Base-by-base conservation (phyloP, 2,329 filamentous ascomycete species). In the Penicillium sp. region DNA sequence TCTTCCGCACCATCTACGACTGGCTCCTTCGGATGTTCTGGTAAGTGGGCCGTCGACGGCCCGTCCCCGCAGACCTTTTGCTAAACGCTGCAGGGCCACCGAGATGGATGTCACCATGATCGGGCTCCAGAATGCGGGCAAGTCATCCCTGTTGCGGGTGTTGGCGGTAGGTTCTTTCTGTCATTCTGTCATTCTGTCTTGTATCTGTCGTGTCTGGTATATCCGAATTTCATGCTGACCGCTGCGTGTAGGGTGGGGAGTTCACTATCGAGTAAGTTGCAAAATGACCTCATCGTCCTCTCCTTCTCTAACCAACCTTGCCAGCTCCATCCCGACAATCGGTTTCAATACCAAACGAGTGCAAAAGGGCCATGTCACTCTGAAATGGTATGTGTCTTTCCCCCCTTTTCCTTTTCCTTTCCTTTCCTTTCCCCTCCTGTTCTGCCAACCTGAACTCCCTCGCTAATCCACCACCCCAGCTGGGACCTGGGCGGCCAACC, bases 21-120 rank as follows among this genome's bases (percentile, higher is more conserved):
- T 97, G 93, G 93, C 82, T 97, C 74, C 80, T 99, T 79, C 88
- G 93, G 81, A 89, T 94, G 70, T 97, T 99, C 79, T 99, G 94
- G 93, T 97, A 80, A 75, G 84, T 79, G 67, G 65, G 60, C 71
- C 63, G 55, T 53, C 50, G 63, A 54, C 69, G 71, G 67, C 60
- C 70, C 71, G 68, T 68, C 66, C 69, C 69, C 67, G 67, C 52
- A 18, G 18, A 18, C 18, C 18, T 18, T 38, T 22, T 53, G 55
- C 59, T 63, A 60, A 64, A 64, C 45, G 32, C 42, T 50, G 61
- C 67, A 97, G 93, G 94, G 92, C 93, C 65, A 96, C 92, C 63
- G 94, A 99, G 81, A 97, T 99, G 92, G 94, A 99, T 78, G 93
- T 99, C 72, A 97, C 94, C 65, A 96, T 99, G 88, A 93, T 99